Evolutionary conservation across 176 grass and related monocot species (phyloP), one percentile per base, ranked within the genome.

Genomic region (Rhynchospora breviuscula): DNA sequence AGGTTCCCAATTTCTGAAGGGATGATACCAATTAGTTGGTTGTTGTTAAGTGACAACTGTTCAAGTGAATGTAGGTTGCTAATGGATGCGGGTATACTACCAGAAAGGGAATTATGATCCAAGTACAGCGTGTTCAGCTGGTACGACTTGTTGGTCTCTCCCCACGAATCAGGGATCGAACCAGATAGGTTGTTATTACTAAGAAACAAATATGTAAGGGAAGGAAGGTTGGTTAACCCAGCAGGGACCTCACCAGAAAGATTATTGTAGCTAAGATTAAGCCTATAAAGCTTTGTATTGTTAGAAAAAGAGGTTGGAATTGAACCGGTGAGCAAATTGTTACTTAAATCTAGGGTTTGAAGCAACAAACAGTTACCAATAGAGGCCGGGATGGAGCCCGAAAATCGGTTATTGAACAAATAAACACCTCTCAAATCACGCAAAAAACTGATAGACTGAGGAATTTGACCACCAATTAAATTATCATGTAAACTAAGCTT

Each of bases 321-420:
- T 3, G 58, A 63, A 19, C 95, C 93, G 0, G 63, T 87, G 83
- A 98, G 87, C 47, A 81, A 85, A 87, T 98, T 98, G 84, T 90
- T 89, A 84, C 92, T 95, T 43, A 98, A 87, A 86, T 98, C 95
- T 10, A 98, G 86, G 62, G 92, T 89, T 80, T 91, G 95, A 4
- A 98, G 95, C 84, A 91, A 51, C 25, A 53, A 19, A 82, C 89
- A 93, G 10, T 82, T 75, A 79, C 93, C 93, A 45, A 98, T 82
- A 18, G 83, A 62, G 15, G 80, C 88, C 0, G 96, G 93, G 59
- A 98, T 88, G 31, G 79, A 82, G 54, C 93, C 96, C 0, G 91
- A 82, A 87, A 98, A 93, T 64, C 92, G 91, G 82, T 95, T 98
- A 87, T 98, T 98, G 89, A 95, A 94, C 84, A 98, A 91, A 86